phyloP scores from a whole-genome alignment of 257 asterid species.

The Ophiorrhiza pumila region DNA sequence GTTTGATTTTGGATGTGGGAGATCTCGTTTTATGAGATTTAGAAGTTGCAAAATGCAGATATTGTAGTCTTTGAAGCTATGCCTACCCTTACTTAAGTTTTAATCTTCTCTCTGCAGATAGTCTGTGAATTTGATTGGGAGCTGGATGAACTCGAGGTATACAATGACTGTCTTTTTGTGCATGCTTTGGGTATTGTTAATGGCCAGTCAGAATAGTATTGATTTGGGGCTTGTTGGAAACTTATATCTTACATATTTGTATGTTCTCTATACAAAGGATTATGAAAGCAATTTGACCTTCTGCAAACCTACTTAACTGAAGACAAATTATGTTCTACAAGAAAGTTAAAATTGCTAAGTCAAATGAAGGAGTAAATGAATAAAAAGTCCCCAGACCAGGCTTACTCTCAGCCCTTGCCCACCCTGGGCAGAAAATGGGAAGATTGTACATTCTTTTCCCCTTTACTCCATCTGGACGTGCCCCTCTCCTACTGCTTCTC shows the following conservation, averaged over 20 bases:
- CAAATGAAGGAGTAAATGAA: background rate
- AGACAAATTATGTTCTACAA: background rate
- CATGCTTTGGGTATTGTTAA: background rate
- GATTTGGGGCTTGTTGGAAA: background rate
- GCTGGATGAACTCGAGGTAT: constrained; percentile 80
- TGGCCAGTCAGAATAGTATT: background rate
- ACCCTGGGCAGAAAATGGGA: background rate
- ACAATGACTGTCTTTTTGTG: constrained; percentile 7
- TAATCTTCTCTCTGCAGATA: constrained; percentile 45
- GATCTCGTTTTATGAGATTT: background rate
- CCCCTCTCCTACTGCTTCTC: background rate
- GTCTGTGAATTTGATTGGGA: constrained; percentile 94
- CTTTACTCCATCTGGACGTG: background rate
- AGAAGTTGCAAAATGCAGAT: background rate
- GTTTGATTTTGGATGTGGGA: background rate
- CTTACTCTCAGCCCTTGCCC: background rate
- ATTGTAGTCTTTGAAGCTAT: background rate
- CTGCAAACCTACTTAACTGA: background rate
- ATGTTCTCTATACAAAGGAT: background rate
- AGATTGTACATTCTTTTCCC: background rate
- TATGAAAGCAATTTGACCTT: background rate
- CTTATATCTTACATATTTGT: background rate
- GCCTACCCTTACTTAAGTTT: background rate
- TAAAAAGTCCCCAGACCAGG: background rate
- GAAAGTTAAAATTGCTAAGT: background rate